A percentile compares a stretch with the other conserved stretches of the same genome.
These are phyloP conservation scores for Plasmodium yoelii DNA, from an alignment of 169 alveolate genomes.

Conservation along the genomic window DNA sequence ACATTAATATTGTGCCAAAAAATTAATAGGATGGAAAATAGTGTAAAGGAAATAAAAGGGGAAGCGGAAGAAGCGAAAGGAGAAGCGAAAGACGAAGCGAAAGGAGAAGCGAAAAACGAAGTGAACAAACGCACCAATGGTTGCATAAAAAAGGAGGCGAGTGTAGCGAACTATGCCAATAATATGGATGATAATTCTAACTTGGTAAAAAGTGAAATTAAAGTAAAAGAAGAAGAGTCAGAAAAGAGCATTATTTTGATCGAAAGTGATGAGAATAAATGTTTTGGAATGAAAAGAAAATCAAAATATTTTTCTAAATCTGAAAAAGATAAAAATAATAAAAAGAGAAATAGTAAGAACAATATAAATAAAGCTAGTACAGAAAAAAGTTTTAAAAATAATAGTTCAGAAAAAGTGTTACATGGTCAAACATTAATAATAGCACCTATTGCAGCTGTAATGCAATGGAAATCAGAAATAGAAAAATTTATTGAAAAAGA, in stretches of 20 bases:
- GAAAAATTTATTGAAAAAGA: constrained; percentile 81
- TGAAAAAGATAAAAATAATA: background rate
- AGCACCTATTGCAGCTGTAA: constrained; percentile 88
- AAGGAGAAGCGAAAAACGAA: background rate
- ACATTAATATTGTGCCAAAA: constrained; percentile 79
- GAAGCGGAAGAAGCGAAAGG: background rate
- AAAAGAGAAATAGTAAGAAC: background rate
- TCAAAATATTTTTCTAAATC: background rate
- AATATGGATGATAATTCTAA: too few relatives aligned
- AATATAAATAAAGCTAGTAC: background rate
- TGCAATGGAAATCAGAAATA: constrained; percentile 88
- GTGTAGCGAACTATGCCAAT: too few relatives aligned
- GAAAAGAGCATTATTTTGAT: constrained; percentile 1
- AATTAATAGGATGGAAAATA: constrained; percentile 8
- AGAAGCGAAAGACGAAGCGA: background rate
- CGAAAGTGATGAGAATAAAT: background rate
- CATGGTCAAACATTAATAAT: constrained; percentile 84
- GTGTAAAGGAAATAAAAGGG: constrained; percentile 7
- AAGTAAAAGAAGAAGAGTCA: constrained; percentile 8
- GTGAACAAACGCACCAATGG: background rate
- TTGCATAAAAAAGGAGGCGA: constrained; percentile 3
- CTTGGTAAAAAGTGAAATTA: background rate
- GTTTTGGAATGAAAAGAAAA: background rate
- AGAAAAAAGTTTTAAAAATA: background rate
- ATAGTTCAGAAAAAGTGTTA: too few relatives aligned